phyloP scores from a whole-genome alignment of 1,284 basidiomycete species.

The Singerocomus inundabilis region DNA sequence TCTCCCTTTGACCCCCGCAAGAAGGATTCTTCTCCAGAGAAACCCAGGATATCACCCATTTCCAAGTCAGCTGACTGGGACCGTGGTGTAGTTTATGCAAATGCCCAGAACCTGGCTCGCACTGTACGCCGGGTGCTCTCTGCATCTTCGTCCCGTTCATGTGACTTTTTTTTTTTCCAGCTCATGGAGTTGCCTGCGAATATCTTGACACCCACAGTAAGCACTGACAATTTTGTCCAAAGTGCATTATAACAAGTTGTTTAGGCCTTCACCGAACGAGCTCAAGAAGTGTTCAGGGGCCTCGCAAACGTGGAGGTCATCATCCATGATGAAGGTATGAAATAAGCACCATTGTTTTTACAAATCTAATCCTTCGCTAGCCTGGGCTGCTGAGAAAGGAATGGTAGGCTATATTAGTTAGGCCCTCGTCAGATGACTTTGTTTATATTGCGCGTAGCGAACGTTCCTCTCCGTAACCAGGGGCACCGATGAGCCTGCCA shows the following conservation, averaged over 20 bases:
- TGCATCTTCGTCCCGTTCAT: background rate
- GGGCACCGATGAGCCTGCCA: slow-evolving; percentile 81
- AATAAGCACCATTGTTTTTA: background rate
- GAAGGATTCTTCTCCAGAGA: slow-evolving; percentile 46
- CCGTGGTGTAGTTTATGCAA: slow-evolving; percentile 67
- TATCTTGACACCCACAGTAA: slow-evolving; percentile 74
- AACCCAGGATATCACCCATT: slow-evolving; percentile 47
- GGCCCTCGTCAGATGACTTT: background rate
- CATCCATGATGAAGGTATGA: slow-evolving; percentile 70
- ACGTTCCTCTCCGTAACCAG: slow-evolving; percentile 87
- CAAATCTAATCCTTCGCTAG: slow-evolving; percentile 32
- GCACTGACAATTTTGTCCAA: slow-evolving; percentile 10
- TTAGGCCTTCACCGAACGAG: slow-evolving; percentile 71
- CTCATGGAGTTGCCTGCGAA: slow-evolving; percentile 86
- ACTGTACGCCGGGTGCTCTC: slow-evolving; percentile 47
- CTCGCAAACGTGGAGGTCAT: slow-evolving; percentile 70
- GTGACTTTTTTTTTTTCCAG: slow-evolving; percentile 38
- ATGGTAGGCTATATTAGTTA: slow-evolving; percentile 52
- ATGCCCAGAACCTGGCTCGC: slow-evolving; percentile 82
- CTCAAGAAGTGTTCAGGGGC: slow-evolving; percentile 65
- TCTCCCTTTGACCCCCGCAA: slow-evolving; percentile 58
- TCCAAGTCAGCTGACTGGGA: slow-evolving; percentile 61
- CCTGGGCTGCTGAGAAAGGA: slow-evolving; percentile 78
- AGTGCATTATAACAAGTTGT: background rate
- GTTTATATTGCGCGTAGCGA: slow-evolving; percentile 42